Base-by-base conservation (phyloP, 2,329 filamentous ascomycete species). In the Emydomyces testavorans region DNA sequence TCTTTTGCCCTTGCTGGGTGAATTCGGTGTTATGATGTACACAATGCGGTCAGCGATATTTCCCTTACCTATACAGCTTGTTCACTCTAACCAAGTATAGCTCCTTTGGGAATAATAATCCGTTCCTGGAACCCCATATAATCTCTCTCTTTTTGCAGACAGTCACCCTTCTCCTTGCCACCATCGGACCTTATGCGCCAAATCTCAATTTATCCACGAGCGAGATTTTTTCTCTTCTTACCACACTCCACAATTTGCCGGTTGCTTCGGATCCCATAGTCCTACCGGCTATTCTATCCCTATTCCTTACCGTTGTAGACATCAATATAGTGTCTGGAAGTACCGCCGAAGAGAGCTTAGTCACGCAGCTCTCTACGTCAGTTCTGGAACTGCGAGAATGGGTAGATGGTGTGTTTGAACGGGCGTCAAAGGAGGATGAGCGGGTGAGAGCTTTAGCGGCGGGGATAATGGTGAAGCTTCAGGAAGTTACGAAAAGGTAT, bases 351-450 rank as follows among this genome's bases (percentile, higher is more conserved):
- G 79, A 87, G 56, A 72, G 79, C 1, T 64, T 98, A 2, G 90
- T 86, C 41, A 78, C 80, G 50, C 78, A 82, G 49, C 78, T 87
- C 57, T 81, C 84, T 0, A 78, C 79, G 48, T 80, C 90, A 62
- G 69, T 96, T 18, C 74, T 94, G 44, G 90, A 96, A 72, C 84
- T 86, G 51, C 78, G 85, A 57, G 84, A 87, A 59, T 98, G 92
- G 92, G 83, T 85, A 1, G 75, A 79, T 36, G 72, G 73, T 47
- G 76, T 95, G 1, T 93, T 95, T 64, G 78, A 83, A 51, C 71
- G 71, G 41, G 64, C 61, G 52, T 59, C 65, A 50, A 62, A 53
- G 51, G 63, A 48, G 69, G 72, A 63, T 23, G 65, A 66, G 29
- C 64, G 65, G 40, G 60, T 65, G 43, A 59, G 65, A 44, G 66